Percentiles rank a stretch among this genome's conserved stretches.
These are phyloP conservation scores for Phytopythium vexans DNA, from an alignment of 352 stramenopile genomes.

Conservation along the genomic window DNA sequence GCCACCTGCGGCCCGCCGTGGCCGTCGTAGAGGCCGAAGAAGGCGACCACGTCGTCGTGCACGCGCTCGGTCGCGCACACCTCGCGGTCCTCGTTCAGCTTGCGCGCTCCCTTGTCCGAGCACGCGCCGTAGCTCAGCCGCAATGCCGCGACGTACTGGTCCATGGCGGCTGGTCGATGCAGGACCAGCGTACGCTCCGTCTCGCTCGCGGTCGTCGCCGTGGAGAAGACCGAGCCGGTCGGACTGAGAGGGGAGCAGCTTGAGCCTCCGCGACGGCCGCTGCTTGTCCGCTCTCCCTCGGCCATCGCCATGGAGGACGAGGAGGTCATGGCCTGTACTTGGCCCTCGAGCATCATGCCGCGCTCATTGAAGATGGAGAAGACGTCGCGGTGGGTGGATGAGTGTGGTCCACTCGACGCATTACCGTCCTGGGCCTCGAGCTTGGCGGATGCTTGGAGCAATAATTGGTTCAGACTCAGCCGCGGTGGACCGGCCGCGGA, in stretches of 20 bases:
- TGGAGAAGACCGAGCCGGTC: constrained; percentile 67
- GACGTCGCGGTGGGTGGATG: constrained; percentile 62
- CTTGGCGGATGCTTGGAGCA: constrained; percentile 42
- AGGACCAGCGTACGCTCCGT: constrained; percentile 66
- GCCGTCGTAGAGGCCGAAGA: constrained; percentile 85
- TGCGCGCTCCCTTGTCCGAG: constrained; percentile 73
- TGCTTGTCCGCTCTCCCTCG: too few relatives aligned
- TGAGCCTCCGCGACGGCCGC: constrained; percentile 1
- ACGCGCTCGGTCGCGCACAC: constrained; percentile 46
- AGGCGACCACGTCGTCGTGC: constrained; percentile 60
- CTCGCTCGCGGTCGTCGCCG: constrained; percentile 68
- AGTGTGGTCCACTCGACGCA: constrained; percentile 11
- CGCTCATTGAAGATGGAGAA: constrained; percentile 85
- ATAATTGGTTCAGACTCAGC: constrained; percentile 50
- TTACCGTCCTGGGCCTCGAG: constrained; percentile 27
- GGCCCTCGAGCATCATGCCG: constrained; percentile 61
- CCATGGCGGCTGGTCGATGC: constrained; percentile 21
- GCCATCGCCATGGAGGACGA: neutral
- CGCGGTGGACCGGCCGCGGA: constrained; percentile 10
- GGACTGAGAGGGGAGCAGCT: constrained; percentile 51
- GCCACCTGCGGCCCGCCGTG: constrained; percentile 70
- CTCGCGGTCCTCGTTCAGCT: constrained; percentile 73
- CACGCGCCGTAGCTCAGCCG: constrained; percentile 65
- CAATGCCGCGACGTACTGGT: constrained; percentile 72
- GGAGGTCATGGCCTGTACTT: constrained; percentile 4